phyloP scores from a whole-genome alignment of 1,139 yeast genomes.

The Trichomonascaceae sp. region DNA sequence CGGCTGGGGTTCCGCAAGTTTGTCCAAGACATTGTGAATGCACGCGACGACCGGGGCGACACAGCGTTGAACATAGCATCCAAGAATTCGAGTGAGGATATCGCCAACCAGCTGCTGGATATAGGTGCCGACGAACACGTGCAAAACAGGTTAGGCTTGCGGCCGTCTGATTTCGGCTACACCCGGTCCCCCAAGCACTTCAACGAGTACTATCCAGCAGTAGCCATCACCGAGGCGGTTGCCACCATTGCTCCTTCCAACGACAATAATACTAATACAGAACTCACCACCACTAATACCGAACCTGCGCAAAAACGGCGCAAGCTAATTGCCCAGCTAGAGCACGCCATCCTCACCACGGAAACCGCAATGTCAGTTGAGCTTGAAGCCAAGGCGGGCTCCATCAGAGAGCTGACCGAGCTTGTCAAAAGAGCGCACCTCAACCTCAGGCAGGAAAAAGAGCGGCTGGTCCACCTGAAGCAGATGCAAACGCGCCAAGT shows the following conservation, averaged over 20 bases:
- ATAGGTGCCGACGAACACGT: conserved; percentile 75
- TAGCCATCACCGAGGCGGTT: neutral
- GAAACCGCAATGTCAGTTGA: conserved; percentile 39
- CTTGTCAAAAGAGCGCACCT: conserved; percentile 37
- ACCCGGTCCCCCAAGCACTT: conserved; percentile 6
- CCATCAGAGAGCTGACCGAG: conserved; percentile 34
- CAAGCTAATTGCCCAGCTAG: conserved; percentile 33
- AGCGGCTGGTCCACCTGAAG: conserved; percentile 32
- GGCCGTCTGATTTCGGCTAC: conserved; percentile 77
- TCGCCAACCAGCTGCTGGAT: conserved; percentile 67
- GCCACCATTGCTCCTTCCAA: neutral
- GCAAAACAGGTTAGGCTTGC: conserved; percentile 72
- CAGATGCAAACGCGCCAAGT: conserved; percentile 29
- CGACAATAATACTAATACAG: neutral
- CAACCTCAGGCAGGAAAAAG: conserved; percentile 32
- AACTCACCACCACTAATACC: no score
- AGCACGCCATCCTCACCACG: conserved; percentile 18
- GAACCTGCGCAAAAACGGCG: conserved; percentile 28
- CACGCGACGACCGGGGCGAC: conserved; percentile 76
- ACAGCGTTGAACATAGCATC: conserved; percentile 82
- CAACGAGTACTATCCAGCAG: neutral
- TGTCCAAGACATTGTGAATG: conserved; percentile 53
- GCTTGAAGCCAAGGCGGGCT: conserved; percentile 31
- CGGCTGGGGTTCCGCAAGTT: conserved; percentile 47
- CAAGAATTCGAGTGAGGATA: conserved; percentile 68